A percentile compares a stretch with the other conserved stretches of the same genome.
These are phyloP conservation scores for Lyophyllum semitale DNA, from an alignment of 768 basidiomycete genomes.

Conservation along the genomic window DNA sequence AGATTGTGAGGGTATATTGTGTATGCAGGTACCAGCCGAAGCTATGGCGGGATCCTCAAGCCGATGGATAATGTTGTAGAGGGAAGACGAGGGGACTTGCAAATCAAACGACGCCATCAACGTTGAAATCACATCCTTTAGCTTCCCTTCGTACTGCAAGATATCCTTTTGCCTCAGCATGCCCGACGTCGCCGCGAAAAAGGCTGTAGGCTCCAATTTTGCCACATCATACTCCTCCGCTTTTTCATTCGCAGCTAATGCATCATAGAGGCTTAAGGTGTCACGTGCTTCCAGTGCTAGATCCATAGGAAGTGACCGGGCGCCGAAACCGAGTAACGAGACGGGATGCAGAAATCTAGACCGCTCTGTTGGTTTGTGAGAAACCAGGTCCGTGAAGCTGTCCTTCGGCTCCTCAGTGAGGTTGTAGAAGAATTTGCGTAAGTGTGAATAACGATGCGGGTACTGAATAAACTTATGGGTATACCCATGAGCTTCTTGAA, in stretches of 20 bases:
- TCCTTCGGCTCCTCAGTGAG: constrained; percentile 16
- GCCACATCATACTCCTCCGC: constrained; percentile 23
- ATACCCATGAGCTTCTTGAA: constrained; percentile 61
- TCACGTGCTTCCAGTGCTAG: constrained; percentile 65
- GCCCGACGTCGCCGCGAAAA: constrained; percentile 38
- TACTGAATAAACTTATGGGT: constrained; percentile 62
- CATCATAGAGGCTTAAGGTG: constrained; percentile 51
- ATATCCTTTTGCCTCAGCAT: constrained; percentile 63
- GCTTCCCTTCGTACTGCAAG: constrained; percentile 52
- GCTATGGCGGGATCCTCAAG: background rate
- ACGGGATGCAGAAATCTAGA: constrained; percentile 66
- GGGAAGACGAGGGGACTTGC: constrained; percentile 1
- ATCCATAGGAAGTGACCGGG: constrained; percentile 55
- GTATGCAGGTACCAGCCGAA: background rate
- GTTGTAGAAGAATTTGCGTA: constrained; percentile 66
- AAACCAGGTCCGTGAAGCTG: constrained; percentile 38
- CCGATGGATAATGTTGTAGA: background rate
- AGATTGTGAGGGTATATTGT: constrained; percentile 29
- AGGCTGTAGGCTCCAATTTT: constrained; percentile 41
- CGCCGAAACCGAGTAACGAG: constrained; percentile 55
- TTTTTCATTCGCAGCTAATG: constrained; percentile 27
- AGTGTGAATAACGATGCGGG: constrained; percentile 71
- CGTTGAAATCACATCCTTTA: constrained; percentile 46
- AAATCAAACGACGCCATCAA: constrained; percentile 40
- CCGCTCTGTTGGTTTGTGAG: constrained; percentile 38